Percentiles rank a stretch among this genome's conserved stretches.
phyloP scores from a whole-genome alignment of 192 early-diverging fungal genomes.

The Backusella parvicylindrica region DNA sequence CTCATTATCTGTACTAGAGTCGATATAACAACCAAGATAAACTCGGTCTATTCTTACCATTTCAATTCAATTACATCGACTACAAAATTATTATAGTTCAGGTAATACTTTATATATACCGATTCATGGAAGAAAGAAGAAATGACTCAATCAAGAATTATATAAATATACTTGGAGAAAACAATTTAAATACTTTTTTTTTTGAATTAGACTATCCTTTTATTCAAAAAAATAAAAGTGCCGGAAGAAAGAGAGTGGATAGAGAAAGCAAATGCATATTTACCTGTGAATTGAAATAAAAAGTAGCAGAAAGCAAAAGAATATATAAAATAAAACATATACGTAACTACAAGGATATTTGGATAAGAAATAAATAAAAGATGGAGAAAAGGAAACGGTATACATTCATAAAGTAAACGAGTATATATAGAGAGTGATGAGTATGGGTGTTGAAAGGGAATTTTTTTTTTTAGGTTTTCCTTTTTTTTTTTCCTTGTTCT shows the following conservation, averaged over 20 bases:
- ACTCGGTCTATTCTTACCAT: too few relatives aligned
- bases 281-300: background rate
- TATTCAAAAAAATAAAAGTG: background rate
- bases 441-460: background rate
- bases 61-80: too few relatives aligned
- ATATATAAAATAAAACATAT: background rate
- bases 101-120: too few relatives aligned
- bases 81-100: too few relatives aligned
- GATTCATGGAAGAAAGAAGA: too few relatives aligned
- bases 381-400: conserved; percentile 42
- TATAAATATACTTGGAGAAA: background rate
- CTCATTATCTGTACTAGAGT: too few relatives aligned
- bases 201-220: background rate
- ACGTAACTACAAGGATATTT: conserved; percentile 28
- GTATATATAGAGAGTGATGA: conserved; percentile 10
- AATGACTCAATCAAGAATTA: background rate
- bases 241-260: background rate
- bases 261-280: conserved; percentile 3
- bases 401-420: conserved; percentile 43
- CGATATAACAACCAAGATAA: too few relatives aligned
- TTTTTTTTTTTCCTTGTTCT: background rate
- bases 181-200: background rate
- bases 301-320: background rate
- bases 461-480: background rate
- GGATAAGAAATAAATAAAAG: conserved; percentile 43